phyloP scores from a whole-genome alignment of 148 eudicot genomes.

The Amaranthus cruentus region DNA sequence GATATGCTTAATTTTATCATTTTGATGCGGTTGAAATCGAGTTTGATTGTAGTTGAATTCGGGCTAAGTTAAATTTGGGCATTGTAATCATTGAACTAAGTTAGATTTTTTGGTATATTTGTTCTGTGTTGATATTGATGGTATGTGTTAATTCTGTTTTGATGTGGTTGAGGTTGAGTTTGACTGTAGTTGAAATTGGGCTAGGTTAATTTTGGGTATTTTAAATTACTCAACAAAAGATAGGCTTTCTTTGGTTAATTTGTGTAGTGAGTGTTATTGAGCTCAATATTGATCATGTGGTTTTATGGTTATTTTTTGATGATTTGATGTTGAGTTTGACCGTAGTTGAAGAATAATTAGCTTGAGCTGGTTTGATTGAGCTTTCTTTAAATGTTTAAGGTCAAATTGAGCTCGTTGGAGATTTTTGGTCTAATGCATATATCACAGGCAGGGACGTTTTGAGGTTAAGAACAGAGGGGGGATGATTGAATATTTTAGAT shows the following conservation, averaged over 20 bases:
- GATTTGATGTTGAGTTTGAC: no score
- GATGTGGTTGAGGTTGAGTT: not conserved
- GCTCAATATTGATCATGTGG: not conserved
- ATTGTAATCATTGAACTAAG: not conserved
- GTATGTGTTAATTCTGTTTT: not conserved
- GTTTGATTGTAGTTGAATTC: not conserved
- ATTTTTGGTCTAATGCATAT: not conserved
- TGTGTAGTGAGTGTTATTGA: not conserved
- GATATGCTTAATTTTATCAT: not conserved
- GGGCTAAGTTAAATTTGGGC: not conserved
- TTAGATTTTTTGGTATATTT: no score
- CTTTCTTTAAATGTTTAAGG: no score
- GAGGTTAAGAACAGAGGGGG: not conserved
- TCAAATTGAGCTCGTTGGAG: not conserved
- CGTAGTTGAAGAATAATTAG: no score
- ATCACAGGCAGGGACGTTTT: not conserved
- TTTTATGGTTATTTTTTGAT: no score
- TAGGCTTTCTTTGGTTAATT: not conserved
- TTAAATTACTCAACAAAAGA: no score
- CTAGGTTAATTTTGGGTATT: not conserved
- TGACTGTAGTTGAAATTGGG: not conserved
- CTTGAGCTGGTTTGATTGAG: no score
- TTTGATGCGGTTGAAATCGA: not conserved
- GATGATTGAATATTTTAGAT: not conserved
- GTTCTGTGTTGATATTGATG: no score